phyloP scores from a whole-genome alignment of 139 green algal genomes.

The Marvania coccoides region DNA sequence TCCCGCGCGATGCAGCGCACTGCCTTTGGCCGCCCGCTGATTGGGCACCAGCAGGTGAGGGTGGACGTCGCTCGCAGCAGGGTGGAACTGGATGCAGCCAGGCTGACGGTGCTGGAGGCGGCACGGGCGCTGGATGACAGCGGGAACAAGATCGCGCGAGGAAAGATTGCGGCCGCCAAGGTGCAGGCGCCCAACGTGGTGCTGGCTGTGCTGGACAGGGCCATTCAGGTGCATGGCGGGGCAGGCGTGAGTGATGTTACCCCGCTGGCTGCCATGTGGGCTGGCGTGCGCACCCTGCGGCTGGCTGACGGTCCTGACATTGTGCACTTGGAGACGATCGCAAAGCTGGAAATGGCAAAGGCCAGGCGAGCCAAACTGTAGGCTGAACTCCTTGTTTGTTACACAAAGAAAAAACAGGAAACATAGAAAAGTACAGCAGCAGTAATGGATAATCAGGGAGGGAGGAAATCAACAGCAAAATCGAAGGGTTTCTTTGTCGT shows the following conservation, averaged over 20 bases:
- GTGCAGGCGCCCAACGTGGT: slow-evolving; percentile 70
- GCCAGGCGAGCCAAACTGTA: not conserved
- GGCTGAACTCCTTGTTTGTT: not conserved
- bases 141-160: slow-evolving; percentile 76
- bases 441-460: not conserved
- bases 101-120: slow-evolving; percentile 74
- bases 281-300: slow-evolving; percentile 78
- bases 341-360: slow-evolving; percentile 67
- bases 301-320: slow-evolving; percentile 96
- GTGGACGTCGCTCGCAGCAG: slow-evolving; percentile 42
- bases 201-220: slow-evolving; percentile 68
- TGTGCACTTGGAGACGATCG: slow-evolving; percentile 91
- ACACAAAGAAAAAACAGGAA: not conserved
- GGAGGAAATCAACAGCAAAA: not conserved
- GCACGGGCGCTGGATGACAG: slow-evolving; percentile 65
- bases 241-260: slow-evolving; percentile 77
- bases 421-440: not conserved
- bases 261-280: slow-evolving; percentile 77
- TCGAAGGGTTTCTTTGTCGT: not conserved
- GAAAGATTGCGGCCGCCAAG: slow-evolving; percentile 85
- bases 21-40: slow-evolving; percentile 40
- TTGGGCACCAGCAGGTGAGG: slow-evolving; percentile 52
- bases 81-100: slow-evolving; percentile 43
- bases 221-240: slow-evolving; percentile 82
- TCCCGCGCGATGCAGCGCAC: not conserved